Conservation (phyloP, 345 rosid genomes). For the Populus simonii region DNA sequence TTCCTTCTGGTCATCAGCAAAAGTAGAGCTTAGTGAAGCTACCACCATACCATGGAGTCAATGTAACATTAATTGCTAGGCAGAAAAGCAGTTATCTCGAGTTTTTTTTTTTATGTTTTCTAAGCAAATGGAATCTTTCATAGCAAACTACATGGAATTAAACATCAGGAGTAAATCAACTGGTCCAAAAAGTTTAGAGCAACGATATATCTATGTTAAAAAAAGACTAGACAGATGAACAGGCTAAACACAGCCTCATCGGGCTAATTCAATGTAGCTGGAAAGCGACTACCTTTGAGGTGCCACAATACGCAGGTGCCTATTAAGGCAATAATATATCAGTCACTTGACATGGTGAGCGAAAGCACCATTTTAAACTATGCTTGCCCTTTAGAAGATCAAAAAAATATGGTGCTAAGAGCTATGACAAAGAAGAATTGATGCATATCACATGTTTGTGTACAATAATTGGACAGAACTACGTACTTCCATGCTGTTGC, state of each 20-base stretch:
- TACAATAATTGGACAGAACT: slow-evolving; percentile 7
- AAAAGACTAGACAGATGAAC: background rate
- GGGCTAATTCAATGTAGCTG: background rate
- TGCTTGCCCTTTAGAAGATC: background rate
- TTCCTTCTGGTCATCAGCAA: background rate
- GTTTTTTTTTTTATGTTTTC: background rate
- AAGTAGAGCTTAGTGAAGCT: background rate
- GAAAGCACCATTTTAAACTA: background rate
- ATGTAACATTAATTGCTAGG: background rate
- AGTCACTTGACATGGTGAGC: background rate
- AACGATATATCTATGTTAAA: background rate
- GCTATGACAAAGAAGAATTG: background rate
- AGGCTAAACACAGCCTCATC: background rate
- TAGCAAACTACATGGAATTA: background rate
- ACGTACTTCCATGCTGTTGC: background rate
- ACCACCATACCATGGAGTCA: background rate
- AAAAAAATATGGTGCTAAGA: background rate
- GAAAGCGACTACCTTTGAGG: background rate
- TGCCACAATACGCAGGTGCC: background rate
- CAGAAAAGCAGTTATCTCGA: background rate
- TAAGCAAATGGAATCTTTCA: background rate
- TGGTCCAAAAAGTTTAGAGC: background rate
- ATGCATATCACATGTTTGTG: background rate
- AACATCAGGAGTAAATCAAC: background rate
- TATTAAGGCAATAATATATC: background rate